Evolutionary conservation across 495 filamentous ascomycete species (phyloP).

Genomic region (Neurospora tetraspora): DNA sequence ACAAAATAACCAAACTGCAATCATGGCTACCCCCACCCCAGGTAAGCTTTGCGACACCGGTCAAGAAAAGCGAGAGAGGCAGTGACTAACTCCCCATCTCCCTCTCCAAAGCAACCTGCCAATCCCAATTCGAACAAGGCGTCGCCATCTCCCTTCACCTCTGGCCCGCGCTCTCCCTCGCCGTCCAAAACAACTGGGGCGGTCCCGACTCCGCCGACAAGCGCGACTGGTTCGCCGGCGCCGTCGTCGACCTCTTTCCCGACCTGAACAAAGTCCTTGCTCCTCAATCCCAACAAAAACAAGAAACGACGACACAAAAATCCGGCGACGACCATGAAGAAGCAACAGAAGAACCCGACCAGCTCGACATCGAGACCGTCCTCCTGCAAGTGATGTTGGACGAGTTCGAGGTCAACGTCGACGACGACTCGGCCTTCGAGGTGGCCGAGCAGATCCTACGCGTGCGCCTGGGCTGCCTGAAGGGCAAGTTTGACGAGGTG

Average conservation of each 20-base stretch:
- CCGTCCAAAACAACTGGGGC: slow-evolving; percentile 81
- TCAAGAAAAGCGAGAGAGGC: not conserved
- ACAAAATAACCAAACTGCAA: not conserved
- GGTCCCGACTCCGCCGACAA: slow-evolving; percentile 78
- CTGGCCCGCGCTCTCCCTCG: slow-evolving; percentile 80
- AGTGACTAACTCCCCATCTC: slow-evolving; percentile 10
- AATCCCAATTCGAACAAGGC: slow-evolving; percentile 65
- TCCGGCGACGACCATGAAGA: not conserved
- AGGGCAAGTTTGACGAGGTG: slow-evolving; percentile 58
- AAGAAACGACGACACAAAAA: not conserved
- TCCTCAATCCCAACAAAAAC: slow-evolving; percentile 8
- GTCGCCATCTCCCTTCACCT: slow-evolving; percentile 68
- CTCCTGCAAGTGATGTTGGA: slow-evolving; percentile 86
- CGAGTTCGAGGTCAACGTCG: slow-evolving; percentile 85
- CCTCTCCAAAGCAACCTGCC: slow-evolving; percentile 50
- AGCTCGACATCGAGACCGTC: slow-evolving; percentile 72
- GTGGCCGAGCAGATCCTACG: slow-evolving; percentile 64
- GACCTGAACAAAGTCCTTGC: slow-evolving; percentile 37
- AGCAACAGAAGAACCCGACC: slow-evolving; percentile 50
- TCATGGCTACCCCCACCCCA: slow-evolving; percentile 8
- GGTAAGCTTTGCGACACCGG: slow-evolving; percentile 2
- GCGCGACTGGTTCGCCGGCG: slow-evolving; percentile 91
- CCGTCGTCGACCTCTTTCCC: slow-evolving; percentile 70
- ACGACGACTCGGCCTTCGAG: slow-evolving; percentile 73
- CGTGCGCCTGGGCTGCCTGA: slow-evolving; percentile 47